Evolutionary conservation across 2,329 filamentous ascomycete species (phyloP), one percentile per base, ranked within the genome.

Genomic region (Juglanconis sp.): DNA sequence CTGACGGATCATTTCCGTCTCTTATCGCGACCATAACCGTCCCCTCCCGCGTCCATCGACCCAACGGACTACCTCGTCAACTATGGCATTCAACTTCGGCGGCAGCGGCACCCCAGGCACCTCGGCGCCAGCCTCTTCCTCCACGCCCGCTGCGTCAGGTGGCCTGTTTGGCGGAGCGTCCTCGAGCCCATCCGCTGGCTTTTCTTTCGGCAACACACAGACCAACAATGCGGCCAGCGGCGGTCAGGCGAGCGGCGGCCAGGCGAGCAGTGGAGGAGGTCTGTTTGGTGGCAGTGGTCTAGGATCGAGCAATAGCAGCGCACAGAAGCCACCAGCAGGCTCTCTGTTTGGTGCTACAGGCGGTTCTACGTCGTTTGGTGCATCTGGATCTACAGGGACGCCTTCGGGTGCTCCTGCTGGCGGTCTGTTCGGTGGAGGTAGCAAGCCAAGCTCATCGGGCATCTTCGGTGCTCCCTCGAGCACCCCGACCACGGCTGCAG

Each of bases 191-290:
- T 38, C 62, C 47, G 59, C 49, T 40, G 57, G 60, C 8, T 80
- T 82, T 67, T 74, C 75, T 9, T 83, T 83, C 62, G 74, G 74
- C 40, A 67, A 64, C 24, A 64, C 70, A 32, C 35, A 54, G 24
- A 61, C 55, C 31, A 56, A 60, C 56, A 58, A 61, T 53, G 47
- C 57, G 52, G 48, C 53, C 49, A 17, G 47, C 15, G 31, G 50
- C 34, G 46, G 59, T 59, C 63, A 67, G 52, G 48, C 53, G 46
- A 17, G 47, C 15, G 31, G 50, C 34, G 46, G 59, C 58, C 63
- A 67, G 61, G 56, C 60, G 24, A 42, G 62, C 44, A 51, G 65
- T 44, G 59, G 69, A 34, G 62, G 66, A 17, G 60, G 69, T 53
- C 57, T 77, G n/a, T 77, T 78, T 65, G 72, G 74, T 42, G 24